Evolutionary conservation across 768 basidiomycete species (phyloP), one percentile per base, ranked within the genome.

Genomic region (Mycena galericulata): DNA sequence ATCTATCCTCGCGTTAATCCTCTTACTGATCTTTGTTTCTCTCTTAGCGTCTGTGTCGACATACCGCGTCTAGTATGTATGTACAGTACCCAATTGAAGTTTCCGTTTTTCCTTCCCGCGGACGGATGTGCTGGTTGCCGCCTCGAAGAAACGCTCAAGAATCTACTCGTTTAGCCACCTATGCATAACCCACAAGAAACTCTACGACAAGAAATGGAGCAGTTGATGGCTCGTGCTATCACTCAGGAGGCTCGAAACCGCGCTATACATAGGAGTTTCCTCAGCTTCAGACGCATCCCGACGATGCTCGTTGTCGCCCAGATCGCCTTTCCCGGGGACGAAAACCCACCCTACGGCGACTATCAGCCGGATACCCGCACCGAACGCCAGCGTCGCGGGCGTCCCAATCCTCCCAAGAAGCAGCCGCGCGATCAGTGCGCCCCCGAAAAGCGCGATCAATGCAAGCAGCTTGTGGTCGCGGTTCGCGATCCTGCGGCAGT

Each of bases 401-500:
- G 89, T 82, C 27, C 92, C 92, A 30, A 92, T 79, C 66, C 81
- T 77, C 51, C 83, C 85, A 22, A 92, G 75, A 47, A 92, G 79
- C 11, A 88, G 85, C 15, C 91, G 86, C 9, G 89, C 86, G 11
- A 81, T 72, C 73, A 96, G 91, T 2, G 91, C 94, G 11, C 95
- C 95, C 20, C 92, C 27, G 78, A 96, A 94, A 38, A 96, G 84
- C 27, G 86, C 75, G 30, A 79, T 24, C 51, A 91, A 87, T 3
- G 89, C 93, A 70, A 92, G 81, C 47, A 89, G 71, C 73, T 89
- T 89, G 79, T 93, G 89, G 75, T 96, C 93, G 41, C 93, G 89
- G 1, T 89, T 82, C 9, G 75, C 75, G 64, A 91, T 83, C 54
- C 78, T 79, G 55, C 85, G 80, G 41, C 83, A 83, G 27, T 82